phyloP scores from a whole-genome alignment of 345 rosid species.

The Salix koriyanagi region DNA sequence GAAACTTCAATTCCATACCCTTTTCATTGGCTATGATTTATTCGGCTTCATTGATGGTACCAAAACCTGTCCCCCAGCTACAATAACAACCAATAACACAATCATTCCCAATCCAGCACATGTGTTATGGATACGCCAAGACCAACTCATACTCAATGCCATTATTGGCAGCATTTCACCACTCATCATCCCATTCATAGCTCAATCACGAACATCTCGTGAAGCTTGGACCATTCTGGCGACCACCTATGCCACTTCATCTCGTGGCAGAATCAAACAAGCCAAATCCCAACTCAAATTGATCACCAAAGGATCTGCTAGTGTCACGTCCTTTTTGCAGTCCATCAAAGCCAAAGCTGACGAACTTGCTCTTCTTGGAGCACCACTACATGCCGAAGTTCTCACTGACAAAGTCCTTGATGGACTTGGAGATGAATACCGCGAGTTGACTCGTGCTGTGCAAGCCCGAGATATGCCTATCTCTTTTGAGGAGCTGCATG shows the following conservation, averaged over 20 bases:
- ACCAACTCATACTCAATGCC: not conserved
- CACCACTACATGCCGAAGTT: not conserved
- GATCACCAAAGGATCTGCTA: not conserved
- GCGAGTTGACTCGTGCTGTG: not conserved
- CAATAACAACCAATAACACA: no score
- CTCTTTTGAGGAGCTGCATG: not conserved
- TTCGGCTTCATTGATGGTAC: no score
- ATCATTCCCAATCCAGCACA: not conserved
- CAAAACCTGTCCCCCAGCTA: no score
- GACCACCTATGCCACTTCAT: not conserved
- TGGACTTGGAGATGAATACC: not conserved
- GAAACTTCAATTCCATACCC: no score
- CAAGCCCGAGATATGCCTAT: not conserved
- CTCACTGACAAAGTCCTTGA: not conserved
- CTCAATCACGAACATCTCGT: accelerated
- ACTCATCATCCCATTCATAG: not conserved
- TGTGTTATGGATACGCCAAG: not conserved
- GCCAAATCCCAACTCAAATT: not conserved
- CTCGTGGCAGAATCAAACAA: not conserved
- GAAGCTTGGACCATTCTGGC: not conserved
- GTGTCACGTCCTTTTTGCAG: not conserved
- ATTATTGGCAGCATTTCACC: not conserved
- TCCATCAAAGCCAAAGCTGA: not conserved
- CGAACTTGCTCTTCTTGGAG: not conserved
- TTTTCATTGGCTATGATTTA: no score